Base-by-base conservation (phyloP, 345 rosid species). In the Odontarrhena argentea region DNA sequence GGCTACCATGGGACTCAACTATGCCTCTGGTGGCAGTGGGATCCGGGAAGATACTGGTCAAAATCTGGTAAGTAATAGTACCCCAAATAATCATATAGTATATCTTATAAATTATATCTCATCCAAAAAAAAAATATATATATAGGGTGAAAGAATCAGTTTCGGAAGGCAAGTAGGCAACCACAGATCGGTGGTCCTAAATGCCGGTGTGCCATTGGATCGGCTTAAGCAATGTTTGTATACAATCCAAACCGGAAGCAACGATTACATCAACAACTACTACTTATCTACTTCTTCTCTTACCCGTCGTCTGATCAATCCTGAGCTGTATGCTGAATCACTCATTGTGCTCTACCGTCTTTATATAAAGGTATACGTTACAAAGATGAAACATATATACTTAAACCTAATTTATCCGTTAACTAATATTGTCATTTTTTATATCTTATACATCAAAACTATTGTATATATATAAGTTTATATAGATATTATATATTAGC, bases 21-120 rank as follows among this genome's bases (percentile, higher is more conserved):
- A 82, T 58, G 96, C 96, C 38, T 88, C 91, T 3, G 91, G 82
- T 12, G 83, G 74, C 8, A 79, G 85, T 0, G 91, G 96, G 50
- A 88, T 88, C 49, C 78, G 76, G 1, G 77, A 80, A 2, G 85
- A 86, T 11, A 75, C 77, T 35, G 81, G 87, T 43, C 55, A 35
- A 25, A 77, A 79, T 42, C 54, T 83, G 77, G 93, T 87, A 79
- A 36, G 36, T 32, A 32, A 6, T 1, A 4, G 32, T 2, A 3
- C 37, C 3, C 13, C 6, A 36, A 12, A 14, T 12, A 37, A 3
- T 32, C 25, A 59, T 10, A 5, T 10, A 5, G 59, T 44, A 32
- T 34, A 54, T 32, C 2, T 15, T 58, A 18, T n/a, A 7, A 32
- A 32, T 32, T 4, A 18, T 2, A 37, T 34, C 18, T 14, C 53